Evolutionary conservation across 345 rosid species (phyloP).

Genomic region (Clarkia xantiana): DNA sequence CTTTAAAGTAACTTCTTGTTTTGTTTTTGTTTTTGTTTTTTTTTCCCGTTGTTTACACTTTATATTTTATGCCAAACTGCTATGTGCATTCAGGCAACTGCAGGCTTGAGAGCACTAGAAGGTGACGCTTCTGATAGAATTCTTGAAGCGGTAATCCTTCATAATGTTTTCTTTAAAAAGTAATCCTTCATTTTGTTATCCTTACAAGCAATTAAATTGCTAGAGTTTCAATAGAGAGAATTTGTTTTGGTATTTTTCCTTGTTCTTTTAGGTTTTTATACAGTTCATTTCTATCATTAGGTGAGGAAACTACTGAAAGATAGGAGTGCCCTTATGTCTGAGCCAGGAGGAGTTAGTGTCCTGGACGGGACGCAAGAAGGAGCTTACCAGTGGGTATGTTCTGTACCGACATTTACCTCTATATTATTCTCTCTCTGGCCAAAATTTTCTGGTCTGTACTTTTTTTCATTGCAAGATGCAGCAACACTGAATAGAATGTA

Average conservation of each 20-base stretch:
- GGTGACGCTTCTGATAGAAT: constrained; percentile 69
- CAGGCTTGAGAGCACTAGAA: constrained; percentile 82
- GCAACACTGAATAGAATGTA: too few relatives aligned
- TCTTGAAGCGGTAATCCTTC: constrained; percentile 57
- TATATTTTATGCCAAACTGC: constrained; percentile 7
- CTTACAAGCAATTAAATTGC: not conserved
- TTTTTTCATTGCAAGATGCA: too few relatives aligned
- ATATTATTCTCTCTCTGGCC: not conserved
- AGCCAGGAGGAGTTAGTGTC: constrained; percentile 49
- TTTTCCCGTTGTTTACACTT: not conserved
- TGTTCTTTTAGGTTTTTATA: constrained; percentile 4
- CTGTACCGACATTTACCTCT: not conserved
- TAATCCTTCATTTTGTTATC: constrained; percentile 12
- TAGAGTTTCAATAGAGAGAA: not conserved
- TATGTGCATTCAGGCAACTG: constrained; percentile 62
- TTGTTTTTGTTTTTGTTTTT: constrained; percentile 1
- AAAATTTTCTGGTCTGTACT: too few relatives aligned
- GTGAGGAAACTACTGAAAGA: constrained; percentile 75
- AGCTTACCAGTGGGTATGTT: constrained; percentile 89
- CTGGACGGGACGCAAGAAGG: constrained; percentile 98
- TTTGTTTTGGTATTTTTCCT: not conserved
- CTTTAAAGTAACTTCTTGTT: not conserved
- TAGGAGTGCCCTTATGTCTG: constrained; percentile 57
- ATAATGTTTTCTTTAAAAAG: constrained; percentile 18
- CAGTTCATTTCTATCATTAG: constrained; percentile 20